phyloP scores from a whole-genome alignment of 2,329 filamentous ascomycete genomes.

The Keithomyces neogunnii region DNA sequence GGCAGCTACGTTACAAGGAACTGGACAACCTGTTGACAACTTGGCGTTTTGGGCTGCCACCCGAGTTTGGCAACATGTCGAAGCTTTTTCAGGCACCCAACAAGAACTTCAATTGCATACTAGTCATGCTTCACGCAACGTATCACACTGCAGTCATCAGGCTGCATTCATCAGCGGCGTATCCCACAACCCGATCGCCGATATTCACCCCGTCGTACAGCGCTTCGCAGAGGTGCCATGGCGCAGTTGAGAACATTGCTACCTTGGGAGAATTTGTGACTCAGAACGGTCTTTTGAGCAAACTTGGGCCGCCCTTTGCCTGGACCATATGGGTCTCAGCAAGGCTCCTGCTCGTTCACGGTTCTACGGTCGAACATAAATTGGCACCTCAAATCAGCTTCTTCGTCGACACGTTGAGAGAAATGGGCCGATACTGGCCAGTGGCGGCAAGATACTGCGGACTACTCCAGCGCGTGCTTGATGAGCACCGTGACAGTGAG shows the following conservation, averaged over 20 bases:
- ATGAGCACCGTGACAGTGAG: constrained; percentile 76
- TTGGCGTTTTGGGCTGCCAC: constrained; percentile 78
- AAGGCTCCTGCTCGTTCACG: constrained; percentile 78
- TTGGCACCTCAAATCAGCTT: constrained; percentile 71
- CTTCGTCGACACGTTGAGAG: constrained; percentile 72
- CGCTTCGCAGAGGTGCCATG: constrained; percentile 74
- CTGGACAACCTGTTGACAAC: constrained; percentile 70
- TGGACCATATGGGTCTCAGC: constrained; percentile 91
- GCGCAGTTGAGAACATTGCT: constrained; percentile 75
- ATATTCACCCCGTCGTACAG: constrained; percentile 87
- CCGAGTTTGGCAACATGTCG: constrained; percentile 76
- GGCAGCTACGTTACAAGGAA: constrained; percentile 81
- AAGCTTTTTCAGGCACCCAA: constrained; percentile 64
- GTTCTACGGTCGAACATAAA: constrained; percentile 79
- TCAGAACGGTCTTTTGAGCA: constrained; percentile 63
- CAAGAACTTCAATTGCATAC: constrained; percentile 68
- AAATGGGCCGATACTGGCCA: constrained; percentile 78
- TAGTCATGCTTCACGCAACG: constrained; percentile 86
- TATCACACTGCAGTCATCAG: constrained; percentile 87
- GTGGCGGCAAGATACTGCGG: constrained; percentile 76
- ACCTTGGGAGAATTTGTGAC: constrained; percentile 72
- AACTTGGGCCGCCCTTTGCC: constrained; percentile 82
- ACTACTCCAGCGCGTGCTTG: constrained; percentile 72
- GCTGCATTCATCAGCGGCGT: constrained; percentile 84
- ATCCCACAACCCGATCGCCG: constrained; percentile 78